A percentile compares a stretch with the other conserved stretches of the same genome.
Evolutionary conservation across 495 filamentous ascomycete genomes (phyloP).

Genomic region (Penicillium turbatum): DNA sequence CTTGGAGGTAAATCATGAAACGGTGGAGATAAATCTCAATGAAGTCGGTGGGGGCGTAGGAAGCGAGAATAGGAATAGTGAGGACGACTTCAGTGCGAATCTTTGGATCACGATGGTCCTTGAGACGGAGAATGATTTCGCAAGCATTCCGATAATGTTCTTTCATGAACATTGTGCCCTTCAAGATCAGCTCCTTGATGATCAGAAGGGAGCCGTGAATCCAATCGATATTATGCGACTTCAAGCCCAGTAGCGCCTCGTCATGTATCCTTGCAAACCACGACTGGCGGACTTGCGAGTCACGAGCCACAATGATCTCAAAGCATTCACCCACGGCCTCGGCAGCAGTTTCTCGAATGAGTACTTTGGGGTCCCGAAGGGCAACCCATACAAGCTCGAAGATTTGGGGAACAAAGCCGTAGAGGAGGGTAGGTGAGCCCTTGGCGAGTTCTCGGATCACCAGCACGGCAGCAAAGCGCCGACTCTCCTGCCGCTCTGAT

Average conservation of each 20-base stretch:
- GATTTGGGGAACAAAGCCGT: slow-evolving; percentile 81
- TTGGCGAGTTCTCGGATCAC: slow-evolving; percentile 83
- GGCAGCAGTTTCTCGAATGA: slow-evolving; percentile 87
- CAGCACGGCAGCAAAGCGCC: slow-evolving; percentile 86
- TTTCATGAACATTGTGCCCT: slow-evolving; percentile 98
- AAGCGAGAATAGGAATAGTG: slow-evolving; percentile 88
- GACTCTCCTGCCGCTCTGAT: slow-evolving; percentile 86
- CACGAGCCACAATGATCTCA: slow-evolving; percentile 85
- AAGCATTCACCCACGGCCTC: slow-evolving; percentile 91
- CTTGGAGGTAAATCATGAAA: slow-evolving; percentile 94
- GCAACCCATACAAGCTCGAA: slow-evolving; percentile 96
- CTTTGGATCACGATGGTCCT: slow-evolving; percentile 82
- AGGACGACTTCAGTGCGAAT: slow-evolving; percentile 84
- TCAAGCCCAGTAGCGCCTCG: slow-evolving; percentile 74
- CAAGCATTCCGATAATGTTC: slow-evolving; percentile 81
- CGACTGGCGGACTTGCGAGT: slow-evolving; percentile 72
- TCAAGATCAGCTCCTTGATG: slow-evolving; percentile 82
- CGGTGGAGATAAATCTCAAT: slow-evolving; percentile 76
- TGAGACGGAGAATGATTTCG: slow-evolving; percentile 83
- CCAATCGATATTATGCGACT: slow-evolving; percentile 71
- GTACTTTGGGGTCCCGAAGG: slow-evolving; percentile 76
- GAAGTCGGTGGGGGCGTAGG: slow-evolving; percentile 86
- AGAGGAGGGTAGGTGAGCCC: slow-evolving; percentile 90
- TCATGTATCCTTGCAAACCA: slow-evolving; percentile 87
- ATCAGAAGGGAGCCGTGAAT: slow-evolving; percentile 90